Evolutionary conservation across 1,284 basidiomycete genomes (phyloP).

Genomic region (Ceratobasidium sp.): DNA sequence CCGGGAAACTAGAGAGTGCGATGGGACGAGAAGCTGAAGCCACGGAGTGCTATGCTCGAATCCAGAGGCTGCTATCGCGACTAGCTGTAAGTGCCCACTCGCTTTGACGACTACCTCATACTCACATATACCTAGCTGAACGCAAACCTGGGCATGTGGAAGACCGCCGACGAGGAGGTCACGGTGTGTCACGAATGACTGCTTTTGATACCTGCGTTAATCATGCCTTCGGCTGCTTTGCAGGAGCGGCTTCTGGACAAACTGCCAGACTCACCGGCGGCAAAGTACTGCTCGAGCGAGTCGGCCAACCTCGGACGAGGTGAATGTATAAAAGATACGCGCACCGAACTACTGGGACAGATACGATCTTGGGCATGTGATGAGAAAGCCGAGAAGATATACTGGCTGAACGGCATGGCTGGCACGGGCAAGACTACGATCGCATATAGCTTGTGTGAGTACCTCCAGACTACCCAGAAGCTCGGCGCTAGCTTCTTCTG

Average conservation of each 20-base stretch:
- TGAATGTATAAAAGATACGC: not conserved
- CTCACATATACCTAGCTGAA: not conserved
- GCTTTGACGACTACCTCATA: not conserved
- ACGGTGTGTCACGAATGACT: not conserved
- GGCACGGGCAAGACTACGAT: constrained; percentile 22
- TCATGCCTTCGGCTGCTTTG: too few species aligned
- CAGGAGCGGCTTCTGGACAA: not conserved
- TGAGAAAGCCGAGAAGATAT: not conserved
- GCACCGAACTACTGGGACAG: not conserved
- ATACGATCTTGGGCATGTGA: not conserved
- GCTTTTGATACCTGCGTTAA: too few species aligned
- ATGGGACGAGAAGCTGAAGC: not conserved
- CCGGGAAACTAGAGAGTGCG: not conserved
- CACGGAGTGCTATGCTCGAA: not conserved
- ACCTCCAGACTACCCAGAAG: not conserved
- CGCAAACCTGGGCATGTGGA: not conserved
- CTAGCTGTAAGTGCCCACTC: not conserved
- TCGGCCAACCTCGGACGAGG: not conserved
- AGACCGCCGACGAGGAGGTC: not conserved
- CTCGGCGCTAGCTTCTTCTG: constrained; percentile 35
- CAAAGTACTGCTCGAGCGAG: not conserved
- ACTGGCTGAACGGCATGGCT: constrained; percentile 40
- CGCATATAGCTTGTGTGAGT: constrained; percentile 2
- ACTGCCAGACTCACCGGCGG: not conserved
- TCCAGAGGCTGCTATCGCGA: not conserved